phyloP scores from a whole-genome alignment of 176 grass and related monocot species.

The Triticum timopheevii region DNA sequence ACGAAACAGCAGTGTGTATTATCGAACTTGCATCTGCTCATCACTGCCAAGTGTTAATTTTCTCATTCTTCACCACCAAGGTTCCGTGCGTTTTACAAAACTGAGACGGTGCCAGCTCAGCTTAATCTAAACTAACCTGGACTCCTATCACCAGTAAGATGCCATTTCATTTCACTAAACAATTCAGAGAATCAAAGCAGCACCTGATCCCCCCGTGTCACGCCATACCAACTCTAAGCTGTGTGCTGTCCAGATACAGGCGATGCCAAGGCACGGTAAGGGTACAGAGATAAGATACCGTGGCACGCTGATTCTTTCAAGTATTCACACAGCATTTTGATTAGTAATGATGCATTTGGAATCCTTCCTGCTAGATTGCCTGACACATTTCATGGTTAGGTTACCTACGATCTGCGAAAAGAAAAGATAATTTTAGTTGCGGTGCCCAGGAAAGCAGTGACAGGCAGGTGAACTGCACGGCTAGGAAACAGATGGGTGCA shows the following conservation, averaged over 20 bases:
- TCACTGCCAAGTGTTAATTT: neutral
- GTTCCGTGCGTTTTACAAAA: slow-evolving; percentile 19
- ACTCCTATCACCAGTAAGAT: slow-evolving; percentile 5
- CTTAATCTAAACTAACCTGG: neutral
- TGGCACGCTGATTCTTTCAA: neutral
- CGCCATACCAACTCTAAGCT: neutral
- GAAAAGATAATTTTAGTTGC: neutral
- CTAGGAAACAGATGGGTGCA: neutral
- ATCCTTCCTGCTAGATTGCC: neutral
- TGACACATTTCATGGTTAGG: neutral
- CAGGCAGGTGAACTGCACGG: neutral
- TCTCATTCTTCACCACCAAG: slow-evolving; percentile 9
- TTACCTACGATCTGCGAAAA: slow-evolving; percentile 17
- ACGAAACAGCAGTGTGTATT: neutral
- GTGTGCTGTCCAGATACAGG: neutral
- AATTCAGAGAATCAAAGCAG: neutral
- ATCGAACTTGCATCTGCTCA: neutral
- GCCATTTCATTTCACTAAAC: neutral
- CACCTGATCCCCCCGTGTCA: neutral
- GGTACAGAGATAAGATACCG: neutral
- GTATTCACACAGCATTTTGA: neutral
- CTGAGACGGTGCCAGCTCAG: slow-evolving; percentile 1
- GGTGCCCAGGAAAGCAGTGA: neutral
- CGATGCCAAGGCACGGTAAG: neutral
- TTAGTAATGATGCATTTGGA: neutral